Base-by-base conservation (phyloP, 2,329 filamentous ascomycete species). In the Corynespora cassiicola region DNA sequence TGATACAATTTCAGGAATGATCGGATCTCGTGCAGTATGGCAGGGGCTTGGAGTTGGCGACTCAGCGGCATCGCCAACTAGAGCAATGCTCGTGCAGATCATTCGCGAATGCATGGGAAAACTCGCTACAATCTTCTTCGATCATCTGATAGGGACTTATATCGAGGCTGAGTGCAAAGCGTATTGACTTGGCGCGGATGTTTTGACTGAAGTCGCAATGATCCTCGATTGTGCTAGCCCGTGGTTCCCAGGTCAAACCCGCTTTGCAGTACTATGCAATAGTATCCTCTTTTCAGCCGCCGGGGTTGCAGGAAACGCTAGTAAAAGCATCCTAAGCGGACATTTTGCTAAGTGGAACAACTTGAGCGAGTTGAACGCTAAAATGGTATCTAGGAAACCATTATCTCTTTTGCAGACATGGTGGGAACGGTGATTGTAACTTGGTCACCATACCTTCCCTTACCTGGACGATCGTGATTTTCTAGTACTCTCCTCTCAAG, bases 31-130 rank as follows among this genome's bases (percentile, higher is more conserved):
- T 18, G 36, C 16, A 3, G 22, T 39, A n/a, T 39, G 36, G 22
- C 14, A 32, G 17, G 36, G 29, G 14, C 36, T 32, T 14, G 34
- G 18, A 17, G 26, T 37, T 7, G 34, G 34, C 26, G 34, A 31
- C 18, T 28, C 22, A 14, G 16, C 11, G 11, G 34, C 34, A 7
- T 37, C 5, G 11, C 26, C 34, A 11, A 30, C 26, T 11, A 26
- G 34, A 10, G 34, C 34, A 10, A 37, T 37, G 26, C 14, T 18
- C 18, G 30, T 37, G 12, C 34, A 39, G 18, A 22, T 39, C 14
- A 27, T 32, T 18, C 29, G 27, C 14, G 28, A 38, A 31, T 31
- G 20, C 15, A 38, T 31, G 36, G 36, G 20, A 7, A 31, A 38
- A 20, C 27, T 31, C 8, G 35, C 17, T 7, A 31, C 35, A 8